Evolutionary conservation across 768 basidiomycete species (phyloP).

Genomic region (Coprinopsis marcescibilis): DNA sequence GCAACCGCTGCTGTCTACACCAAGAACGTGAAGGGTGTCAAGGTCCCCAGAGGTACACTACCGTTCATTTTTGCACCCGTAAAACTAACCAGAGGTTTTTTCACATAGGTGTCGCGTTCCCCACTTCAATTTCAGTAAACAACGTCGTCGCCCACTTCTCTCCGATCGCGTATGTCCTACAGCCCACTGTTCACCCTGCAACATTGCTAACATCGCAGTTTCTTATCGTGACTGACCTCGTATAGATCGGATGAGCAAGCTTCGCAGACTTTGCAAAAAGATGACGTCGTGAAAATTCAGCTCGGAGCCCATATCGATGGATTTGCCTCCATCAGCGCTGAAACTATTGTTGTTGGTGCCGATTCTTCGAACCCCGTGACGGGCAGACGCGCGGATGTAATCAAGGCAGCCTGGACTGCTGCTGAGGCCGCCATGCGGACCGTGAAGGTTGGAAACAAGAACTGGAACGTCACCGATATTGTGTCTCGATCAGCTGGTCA

Average conservation of each 20-base stretch:
- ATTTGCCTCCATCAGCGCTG: constrained; percentile 88
- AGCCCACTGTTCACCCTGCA: constrained; percentile 22
- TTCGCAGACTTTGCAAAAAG: constrained; percentile 63
- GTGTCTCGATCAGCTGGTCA: constrained; percentile 66
- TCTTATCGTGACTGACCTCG: constrained; percentile 8
- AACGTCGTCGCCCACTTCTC: constrained; percentile 95
- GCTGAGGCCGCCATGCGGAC: constrained; percentile 89
- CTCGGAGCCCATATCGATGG: constrained; percentile 98
- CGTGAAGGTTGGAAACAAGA: constrained; percentile 89
- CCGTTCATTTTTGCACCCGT: background rate
- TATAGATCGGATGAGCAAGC: constrained; percentile 70
- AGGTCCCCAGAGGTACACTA: constrained; percentile 75
- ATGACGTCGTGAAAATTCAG: constrained; percentile 94
- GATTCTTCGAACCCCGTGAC: constrained; percentile 68
- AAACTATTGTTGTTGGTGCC: constrained; percentile 88
- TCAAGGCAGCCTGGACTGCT: constrained; percentile 91
- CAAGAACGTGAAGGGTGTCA: constrained; percentile 84
- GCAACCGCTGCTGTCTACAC: constrained; percentile 84
- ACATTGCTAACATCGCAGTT: background rate
- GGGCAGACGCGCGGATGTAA: constrained; percentile 82
- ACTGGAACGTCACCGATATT: constrained; percentile 90
- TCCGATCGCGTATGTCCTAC: constrained; percentile 72
- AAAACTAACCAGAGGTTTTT: background rate
- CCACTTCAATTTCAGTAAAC: constrained; percentile 91
- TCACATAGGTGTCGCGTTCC: constrained; percentile 80